These are phyloP conservation scores for Peronospora belbahrii DNA, from an alignment of 352 stramenopile genomes.

Conservation along the genomic window DNA sequence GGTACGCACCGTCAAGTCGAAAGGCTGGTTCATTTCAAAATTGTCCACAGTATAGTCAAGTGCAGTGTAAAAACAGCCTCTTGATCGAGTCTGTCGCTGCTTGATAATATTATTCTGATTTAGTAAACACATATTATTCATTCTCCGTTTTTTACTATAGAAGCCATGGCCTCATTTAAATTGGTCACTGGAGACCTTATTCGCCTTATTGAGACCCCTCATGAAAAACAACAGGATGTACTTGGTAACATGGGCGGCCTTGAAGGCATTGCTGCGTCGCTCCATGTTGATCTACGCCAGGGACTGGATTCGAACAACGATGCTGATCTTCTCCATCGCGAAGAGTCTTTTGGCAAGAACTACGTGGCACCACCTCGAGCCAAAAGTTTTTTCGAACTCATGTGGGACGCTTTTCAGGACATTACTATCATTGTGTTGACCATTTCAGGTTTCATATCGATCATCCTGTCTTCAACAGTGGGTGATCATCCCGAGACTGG, in stretches of 20 bases:
- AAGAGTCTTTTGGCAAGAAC: conserved; percentile 52
- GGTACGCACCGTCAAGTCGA: conserved; percentile 12
- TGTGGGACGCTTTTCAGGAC: conserved; percentile 88
- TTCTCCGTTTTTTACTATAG: background rate
- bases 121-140: too few species aligned
- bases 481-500: conserved; percentile 45
- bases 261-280: conserved; percentile 35
- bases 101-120: too few species aligned
- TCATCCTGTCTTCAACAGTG: conserved; percentile 54
- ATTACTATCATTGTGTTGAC: conserved; percentile 87
- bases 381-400: conserved; percentile 67
- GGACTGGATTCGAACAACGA: conserved; percentile 40
- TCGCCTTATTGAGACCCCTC: conserved; percentile 54
- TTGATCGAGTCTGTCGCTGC: too few species aligned
- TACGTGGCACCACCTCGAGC: conserved; percentile 45
- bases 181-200: conserved; percentile 51
- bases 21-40: conserved; percentile 19
- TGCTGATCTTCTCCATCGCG: conserved; percentile 30
- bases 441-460: conserved; percentile 70
- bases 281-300: conserved; percentile 37
- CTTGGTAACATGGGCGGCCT: conserved; percentile 39
- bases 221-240: conserved; percentile 41
- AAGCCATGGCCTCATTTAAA: conserved; percentile 33
- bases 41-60: conserved; percentile 9
- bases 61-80: conserved; percentile 14